These are phyloP conservation scores for Lithospermum erythrorhizon DNA, from an alignment of 257 asterid species.

Conservation along the genomic window DNA sequence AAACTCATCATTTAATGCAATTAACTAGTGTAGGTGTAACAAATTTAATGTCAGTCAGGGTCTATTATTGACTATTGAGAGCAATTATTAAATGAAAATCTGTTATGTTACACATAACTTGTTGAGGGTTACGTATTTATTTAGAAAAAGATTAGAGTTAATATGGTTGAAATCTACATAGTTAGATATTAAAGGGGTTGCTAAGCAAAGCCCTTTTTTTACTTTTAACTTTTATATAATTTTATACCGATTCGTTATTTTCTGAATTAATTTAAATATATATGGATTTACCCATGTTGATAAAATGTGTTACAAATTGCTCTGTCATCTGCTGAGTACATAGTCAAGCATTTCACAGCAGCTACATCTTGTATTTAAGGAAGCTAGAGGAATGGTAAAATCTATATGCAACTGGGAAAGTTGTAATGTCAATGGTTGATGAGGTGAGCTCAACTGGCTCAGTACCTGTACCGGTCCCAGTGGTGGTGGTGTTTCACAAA, in stretches of 20 bases:
- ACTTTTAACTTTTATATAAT: too few species aligned
- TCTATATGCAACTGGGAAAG: constrained; percentile 64
- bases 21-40: not conserved
- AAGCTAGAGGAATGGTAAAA: constrained; percentile 43
- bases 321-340: constrained; percentile 77
- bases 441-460: constrained; percentile 19
- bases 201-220: too few species aligned
- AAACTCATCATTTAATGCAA: not conserved
- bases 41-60: not conserved
- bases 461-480: constrained; percentile 10
- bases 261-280: too few species aligned
- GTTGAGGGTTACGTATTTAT: too few species aligned
- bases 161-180: not conserved
- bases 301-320: constrained; percentile 31
- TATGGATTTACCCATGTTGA: too few species aligned
- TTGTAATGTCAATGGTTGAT: constrained; percentile 55
- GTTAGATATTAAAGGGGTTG: too few species aligned
- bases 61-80: too few species aligned
- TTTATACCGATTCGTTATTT: too few species aligned
- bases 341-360: constrained; percentile 67
- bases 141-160: too few species aligned
- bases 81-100: not conserved
- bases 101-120: too few species aligned
- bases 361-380: constrained; percentile 77
- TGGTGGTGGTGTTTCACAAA: constrained; percentile 22